Evolutionary conservation across 2,329 filamentous ascomycete genomes (phyloP).

Genomic region (Rutstroemia sp.): DNA sequence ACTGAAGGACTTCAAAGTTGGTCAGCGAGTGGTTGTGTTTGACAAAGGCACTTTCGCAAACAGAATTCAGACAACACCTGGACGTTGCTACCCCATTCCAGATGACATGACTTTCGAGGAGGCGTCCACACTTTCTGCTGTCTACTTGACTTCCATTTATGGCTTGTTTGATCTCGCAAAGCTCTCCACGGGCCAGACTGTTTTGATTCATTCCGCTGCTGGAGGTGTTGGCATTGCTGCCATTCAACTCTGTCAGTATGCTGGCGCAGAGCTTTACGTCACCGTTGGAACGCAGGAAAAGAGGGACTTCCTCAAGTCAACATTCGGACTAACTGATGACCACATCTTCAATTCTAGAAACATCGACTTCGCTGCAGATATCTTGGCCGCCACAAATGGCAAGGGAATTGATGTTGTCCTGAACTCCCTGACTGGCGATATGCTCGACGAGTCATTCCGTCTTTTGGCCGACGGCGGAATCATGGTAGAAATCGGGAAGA

Average conservation of each 20-base stretch:
- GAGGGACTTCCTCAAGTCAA: not conserved
- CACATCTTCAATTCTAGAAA: not conserved
- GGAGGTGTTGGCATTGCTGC: slow-evolving; percentile 29
- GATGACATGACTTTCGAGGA: slow-evolving; percentile 32
- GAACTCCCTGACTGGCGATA: slow-evolving; percentile 24
- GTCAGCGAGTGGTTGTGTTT: slow-evolving; percentile 20
- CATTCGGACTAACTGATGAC: not conserved
- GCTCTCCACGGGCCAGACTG: slow-evolving; percentile 14
- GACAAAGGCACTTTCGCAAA: slow-evolving; percentile 10
- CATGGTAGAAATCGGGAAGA: slow-evolving; percentile 18
- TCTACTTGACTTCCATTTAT: slow-evolving; percentile 17
- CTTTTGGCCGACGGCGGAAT: slow-evolving; percentile 30
- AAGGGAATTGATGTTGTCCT: slow-evolving; percentile 27
- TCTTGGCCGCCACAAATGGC: not conserved
- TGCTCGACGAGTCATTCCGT: slow-evolving; percentile 27
- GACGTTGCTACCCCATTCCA: slow-evolving; percentile 30
- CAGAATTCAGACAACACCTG: slow-evolving; percentile 4
- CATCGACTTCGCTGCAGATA: not conserved
- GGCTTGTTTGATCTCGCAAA: slow-evolving; percentile 10
- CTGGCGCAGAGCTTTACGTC: slow-evolving; percentile 32
- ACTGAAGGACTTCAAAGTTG: slow-evolving; percentile 23
- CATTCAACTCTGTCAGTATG: slow-evolving; percentile 25
- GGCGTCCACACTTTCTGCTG: slow-evolving; percentile 34
- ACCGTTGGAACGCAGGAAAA: slow-evolving; percentile 1
- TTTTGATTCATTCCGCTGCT: slow-evolving; percentile 29